phyloP scores from a whole-genome alignment of 768 basidiomycete genomes.

The Naganishia friedmannii region DNA sequence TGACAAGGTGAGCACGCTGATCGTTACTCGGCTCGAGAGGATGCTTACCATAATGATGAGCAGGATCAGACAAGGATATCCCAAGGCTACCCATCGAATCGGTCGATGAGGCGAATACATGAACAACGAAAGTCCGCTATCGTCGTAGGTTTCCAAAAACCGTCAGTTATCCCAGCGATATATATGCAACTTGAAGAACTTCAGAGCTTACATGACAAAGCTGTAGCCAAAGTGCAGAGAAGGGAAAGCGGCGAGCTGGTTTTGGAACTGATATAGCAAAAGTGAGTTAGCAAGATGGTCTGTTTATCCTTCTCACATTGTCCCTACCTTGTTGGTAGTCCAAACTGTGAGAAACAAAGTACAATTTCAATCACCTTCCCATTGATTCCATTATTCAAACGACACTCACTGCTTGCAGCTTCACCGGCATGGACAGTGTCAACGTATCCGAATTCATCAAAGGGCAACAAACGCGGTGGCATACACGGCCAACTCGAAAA shows the following conservation, averaged over 20 bases:
- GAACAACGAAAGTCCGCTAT: constrained; percentile 42
- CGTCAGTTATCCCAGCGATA: background rate
- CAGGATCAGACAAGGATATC: constrained; percentile 43
- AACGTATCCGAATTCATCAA: constrained; percentile 39
- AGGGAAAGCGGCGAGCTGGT: constrained; percentile 46
- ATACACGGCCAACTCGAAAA: constrained; percentile 47
- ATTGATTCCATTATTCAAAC: background rate
- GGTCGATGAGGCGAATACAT: constrained; percentile 40
- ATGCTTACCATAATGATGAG: constrained; percentile 42
- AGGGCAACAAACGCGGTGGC: constrained; percentile 42
- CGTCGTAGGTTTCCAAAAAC: constrained; percentile 30
- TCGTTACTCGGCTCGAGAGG: background rate
- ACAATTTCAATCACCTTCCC: background rate
- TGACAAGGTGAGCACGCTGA: background rate
- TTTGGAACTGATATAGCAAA: constrained; percentile 38
- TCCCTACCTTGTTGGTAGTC: constrained; percentile 43
- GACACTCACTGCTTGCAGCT: constrained; percentile 38
- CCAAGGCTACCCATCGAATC: constrained; percentile 32
- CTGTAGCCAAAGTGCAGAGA: constrained; percentile 32
- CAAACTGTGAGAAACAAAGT: constrained; percentile 29
- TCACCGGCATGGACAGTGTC: constrained; percentile 43
- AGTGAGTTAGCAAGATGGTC: constrained; percentile 2
- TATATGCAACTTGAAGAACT: background rate
- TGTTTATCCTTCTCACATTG: too few relatives aligned
- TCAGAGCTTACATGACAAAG: constrained; percentile 25